A percentile compares a stretch with the other conserved stretches of the same genome.
Evolutionary conservation across 2,329 filamentous ascomycete species (phyloP).

Genomic region (Pseudogymnoascus sp.): DNA sequence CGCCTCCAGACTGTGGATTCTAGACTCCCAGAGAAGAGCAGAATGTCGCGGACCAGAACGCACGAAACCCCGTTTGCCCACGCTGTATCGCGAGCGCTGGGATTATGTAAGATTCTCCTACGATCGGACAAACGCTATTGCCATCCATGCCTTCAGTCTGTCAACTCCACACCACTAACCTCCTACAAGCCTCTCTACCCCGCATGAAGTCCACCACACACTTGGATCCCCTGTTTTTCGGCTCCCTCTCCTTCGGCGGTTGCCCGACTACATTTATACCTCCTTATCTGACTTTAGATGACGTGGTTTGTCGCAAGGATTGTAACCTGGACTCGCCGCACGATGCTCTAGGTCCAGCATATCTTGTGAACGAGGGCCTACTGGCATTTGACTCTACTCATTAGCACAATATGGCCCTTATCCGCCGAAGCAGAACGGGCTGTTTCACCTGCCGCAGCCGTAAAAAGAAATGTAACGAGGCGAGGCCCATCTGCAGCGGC

Average conservation of each 20-base stretch:
- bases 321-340: not conserved
- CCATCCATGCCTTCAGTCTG: slow-evolving; percentile 21
- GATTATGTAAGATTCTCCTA: not conserved
- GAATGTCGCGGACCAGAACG: too few species aligned
- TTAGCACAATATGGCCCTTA: not conserved
- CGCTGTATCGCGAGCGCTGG: not conserved
- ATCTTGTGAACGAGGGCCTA: not conserved
- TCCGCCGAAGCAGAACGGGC: slow-evolving; percentile 26
- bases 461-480: slow-evolving; percentile 56
- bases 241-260: slow-evolving; percentile 9
- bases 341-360: not conserved
- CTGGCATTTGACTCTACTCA: not conserved
- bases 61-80: not conserved
- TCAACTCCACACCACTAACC: slow-evolving; percentile 32
- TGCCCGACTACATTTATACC: not conserved
- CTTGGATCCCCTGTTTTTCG: not conserved
- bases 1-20: not conserved
- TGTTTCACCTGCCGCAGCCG: slow-evolving; percentile 45
- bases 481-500: slow-evolving; percentile 39
- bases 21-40: not conserved
- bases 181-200: not conserved
- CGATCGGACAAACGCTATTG: not conserved
- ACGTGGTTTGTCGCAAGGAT: not conserved
- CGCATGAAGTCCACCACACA: not conserved
- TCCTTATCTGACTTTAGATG: not conserved